Evolutionary conservation across 176 grass and related monocot species (phyloP), one percentile per base, ranked within the genome.

Genomic region (Elaeis guineensis): DNA sequence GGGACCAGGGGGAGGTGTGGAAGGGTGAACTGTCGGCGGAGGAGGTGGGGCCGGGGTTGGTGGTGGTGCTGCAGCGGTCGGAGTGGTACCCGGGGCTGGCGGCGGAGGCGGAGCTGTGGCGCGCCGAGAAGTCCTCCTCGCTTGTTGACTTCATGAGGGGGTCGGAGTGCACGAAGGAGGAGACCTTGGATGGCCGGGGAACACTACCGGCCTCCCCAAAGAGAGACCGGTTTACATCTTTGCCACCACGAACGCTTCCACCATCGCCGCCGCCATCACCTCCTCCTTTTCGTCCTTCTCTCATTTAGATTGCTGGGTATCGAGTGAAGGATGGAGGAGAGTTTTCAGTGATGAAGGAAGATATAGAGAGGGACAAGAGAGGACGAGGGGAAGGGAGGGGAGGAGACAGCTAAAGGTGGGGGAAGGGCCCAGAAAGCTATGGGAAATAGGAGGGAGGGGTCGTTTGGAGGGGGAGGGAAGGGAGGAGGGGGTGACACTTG

Each of bases 11-110:
- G 16, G 65, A 67, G 51, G 54, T 39, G 2, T 26, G 50, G 17
- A 67, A 67, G 3, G 65, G 65, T 24, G 65, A 67, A 26, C 25
- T 55, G 4, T 67, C 65, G 65, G 51, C n/a, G 8, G 65, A 67
- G 52, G 65, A 67, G 25, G 65, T 19, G 9, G 53, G 65, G 3
- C 35, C 35, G 2, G n/a, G 16, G 65, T 55, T 4, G 65, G 8
- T 67, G 25, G 50, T 30, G 51, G n/a, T 30, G 51, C 17, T 19
- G 65, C 26, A 21, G 65, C 51, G 51, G 25, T 54, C 51, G 51
- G 52, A 67, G 25, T 54, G 32, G 51, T 35, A 52, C 15, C 49
- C 65, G 4, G 51, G 65, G 25, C 52, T 55, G 51, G 51, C n/a
- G 17, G 51, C 25, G 51, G 51, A 67, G 25, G 25, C 49, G 51